A percentile compares a stretch with the other conserved stretches of the same genome.
Conservation (phyloP, 352 stramenopile species). For the Globisporangium paroecandrum region DNA sequence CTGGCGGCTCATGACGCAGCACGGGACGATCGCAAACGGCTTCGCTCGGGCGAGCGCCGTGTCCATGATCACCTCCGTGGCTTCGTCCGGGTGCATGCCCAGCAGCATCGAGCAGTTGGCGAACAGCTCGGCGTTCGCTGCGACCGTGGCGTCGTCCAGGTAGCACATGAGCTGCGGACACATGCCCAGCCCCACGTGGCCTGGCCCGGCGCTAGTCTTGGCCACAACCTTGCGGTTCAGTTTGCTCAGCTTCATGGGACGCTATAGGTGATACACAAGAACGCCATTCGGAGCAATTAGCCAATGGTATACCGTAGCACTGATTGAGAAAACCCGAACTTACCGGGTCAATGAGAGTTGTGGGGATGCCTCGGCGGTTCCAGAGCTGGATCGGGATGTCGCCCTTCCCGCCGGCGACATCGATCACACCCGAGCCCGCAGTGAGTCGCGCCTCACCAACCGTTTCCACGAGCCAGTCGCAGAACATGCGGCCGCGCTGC, state of each 20-base stretch:
- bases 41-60: conserved; percentile 82
- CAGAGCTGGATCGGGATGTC: conserved; percentile 84
- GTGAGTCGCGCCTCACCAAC: conserved; percentile 42
- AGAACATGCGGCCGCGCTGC: conserved; percentile 72
- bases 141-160: conserved; percentile 55
- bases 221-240: conserved; percentile 64
- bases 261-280: conserved; percentile 23
- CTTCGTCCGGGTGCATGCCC: conserved; percentile 95
- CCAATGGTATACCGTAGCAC: too few relatives aligned
- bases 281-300: too few relatives aligned
- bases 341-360: conserved; percentile 85
- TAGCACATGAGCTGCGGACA: conserved; percentile 54
- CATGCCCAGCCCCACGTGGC: conserved; percentile 30
- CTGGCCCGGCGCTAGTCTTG: conserved; percentile 19
- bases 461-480: conserved; percentile 75
- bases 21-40: conserved; percentile 95
- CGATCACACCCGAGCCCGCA: conserved; percentile 70
- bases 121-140: conserved; percentile 56
- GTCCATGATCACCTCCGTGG: conserved; percentile 95
- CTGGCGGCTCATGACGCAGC: conserved; percentile 93
- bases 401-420: conserved; percentile 86
- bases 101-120: conserved; percentile 81
- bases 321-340: background rate
- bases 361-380: conserved; percentile 70
- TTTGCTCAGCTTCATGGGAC: conserved; percentile 77